Conservation (phyloP, 2,329 filamentous ascomycete species). For the Dothideomycetes sp. region DNA sequence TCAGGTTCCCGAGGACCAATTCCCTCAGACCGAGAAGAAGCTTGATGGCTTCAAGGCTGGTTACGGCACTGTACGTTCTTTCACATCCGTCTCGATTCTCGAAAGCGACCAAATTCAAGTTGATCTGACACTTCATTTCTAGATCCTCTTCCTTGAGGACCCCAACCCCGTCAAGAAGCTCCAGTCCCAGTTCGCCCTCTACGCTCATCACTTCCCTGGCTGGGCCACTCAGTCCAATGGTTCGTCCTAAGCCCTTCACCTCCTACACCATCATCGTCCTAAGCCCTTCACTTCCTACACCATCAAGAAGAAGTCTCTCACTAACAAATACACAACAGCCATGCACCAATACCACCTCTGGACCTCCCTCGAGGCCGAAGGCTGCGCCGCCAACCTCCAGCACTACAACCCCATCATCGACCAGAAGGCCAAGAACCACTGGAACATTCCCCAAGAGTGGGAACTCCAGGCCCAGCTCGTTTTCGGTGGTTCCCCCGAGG, state of each 20-base stretch:
- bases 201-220: conserved; percentile 67
- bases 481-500: conserved; percentile 43
- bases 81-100: background rate
- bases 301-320: background rate
- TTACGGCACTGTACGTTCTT: conserved; percentile 60
- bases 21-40: conserved; percentile 44
- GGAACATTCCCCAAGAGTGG: conserved; percentile 65
- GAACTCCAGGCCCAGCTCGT: conserved; percentile 74
- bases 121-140: background rate
- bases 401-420: conserved; percentile 89
- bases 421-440: conserved; percentile 57
- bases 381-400: conserved; percentile 80
- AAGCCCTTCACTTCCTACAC: background rate
- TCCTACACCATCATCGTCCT: background rate
- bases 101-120: background rate
- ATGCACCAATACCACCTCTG: conserved; percentile 78
- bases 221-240: conserved; percentile 48
- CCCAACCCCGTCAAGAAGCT: conserved; percentile 55
- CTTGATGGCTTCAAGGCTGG: conserved; percentile 56
- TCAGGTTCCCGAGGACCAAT: conserved; percentile 58
- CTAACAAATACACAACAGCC: conserved; percentile 53
- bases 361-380: conserved; percentile 74
- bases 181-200: conserved; percentile 60
- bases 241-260: background rate
- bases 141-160: conserved; percentile 78